phyloP scores from a whole-genome alignment of 441 rosid genomes.

The Croton setiger region DNA sequence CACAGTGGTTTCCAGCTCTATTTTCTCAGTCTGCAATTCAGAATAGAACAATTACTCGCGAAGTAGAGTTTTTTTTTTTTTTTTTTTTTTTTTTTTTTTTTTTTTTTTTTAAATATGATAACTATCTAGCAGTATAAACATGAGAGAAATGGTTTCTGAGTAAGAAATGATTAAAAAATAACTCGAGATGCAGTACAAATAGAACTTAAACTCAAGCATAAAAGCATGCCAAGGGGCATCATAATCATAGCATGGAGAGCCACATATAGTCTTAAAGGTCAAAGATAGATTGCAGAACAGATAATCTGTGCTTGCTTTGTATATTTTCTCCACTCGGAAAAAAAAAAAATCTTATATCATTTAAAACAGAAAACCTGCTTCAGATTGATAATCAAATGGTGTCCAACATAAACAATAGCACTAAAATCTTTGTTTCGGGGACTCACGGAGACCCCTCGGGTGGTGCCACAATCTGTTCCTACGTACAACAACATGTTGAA shows the following conservation, averaged over 20 bases:
- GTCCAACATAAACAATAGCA: too few species aligned
- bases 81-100: too few species aligned
- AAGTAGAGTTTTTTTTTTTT: background rate
- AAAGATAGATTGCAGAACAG: constrained; percentile 1
- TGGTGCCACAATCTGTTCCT: too few species aligned
- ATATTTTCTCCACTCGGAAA: background rate
- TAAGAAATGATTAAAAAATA: background rate
- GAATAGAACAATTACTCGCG: background rate
- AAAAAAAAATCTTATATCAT: background rate
- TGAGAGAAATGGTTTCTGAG: background rate
- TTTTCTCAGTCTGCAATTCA: constrained; percentile 72
- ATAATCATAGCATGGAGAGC: background rate
- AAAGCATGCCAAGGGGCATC: background rate
- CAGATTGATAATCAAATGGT: background rate
- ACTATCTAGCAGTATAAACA: constrained; percentile 1
- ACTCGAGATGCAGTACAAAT: background rate
- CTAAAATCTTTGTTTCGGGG: too few species aligned
- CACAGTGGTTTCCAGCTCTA: constrained; percentile 93
- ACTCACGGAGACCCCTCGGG: too few species aligned
- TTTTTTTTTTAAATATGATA: too few species aligned
- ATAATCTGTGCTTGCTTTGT: background rate
- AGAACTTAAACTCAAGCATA: background rate
- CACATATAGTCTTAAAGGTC: background rate
- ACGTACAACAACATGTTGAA: too few species aligned
- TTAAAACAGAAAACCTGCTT: background rate